These are phyloP conservation scores for Litchi chinensis DNA, from an alignment of 345 rosid species.

Conservation along the genomic window DNA sequence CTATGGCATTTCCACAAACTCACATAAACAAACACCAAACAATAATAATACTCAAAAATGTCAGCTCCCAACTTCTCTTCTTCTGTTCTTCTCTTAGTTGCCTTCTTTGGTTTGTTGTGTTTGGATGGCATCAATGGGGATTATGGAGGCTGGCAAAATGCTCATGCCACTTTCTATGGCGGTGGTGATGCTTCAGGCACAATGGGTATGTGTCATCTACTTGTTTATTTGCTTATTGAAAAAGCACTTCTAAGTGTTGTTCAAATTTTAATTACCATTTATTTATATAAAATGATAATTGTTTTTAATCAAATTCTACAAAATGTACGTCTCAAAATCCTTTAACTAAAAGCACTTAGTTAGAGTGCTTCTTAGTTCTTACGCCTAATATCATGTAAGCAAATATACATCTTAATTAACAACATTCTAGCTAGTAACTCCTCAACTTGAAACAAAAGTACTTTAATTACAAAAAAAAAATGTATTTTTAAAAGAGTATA, in stretches of 20 bases:
- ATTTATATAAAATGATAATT: too few relatives aligned
- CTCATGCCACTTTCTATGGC: slow-evolving; percentile 54
- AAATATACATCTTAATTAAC: too few relatives aligned
- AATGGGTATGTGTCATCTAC: slow-evolving; percentile 33
- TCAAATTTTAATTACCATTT: too few relatives aligned
- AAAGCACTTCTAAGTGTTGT: neutral
- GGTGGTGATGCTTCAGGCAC: slow-evolving; percentile 53
- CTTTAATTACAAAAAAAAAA: too few relatives aligned
- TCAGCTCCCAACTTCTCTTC: slow-evolving; percentile 12
- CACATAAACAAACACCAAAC: neutral
- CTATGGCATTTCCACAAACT: neutral
- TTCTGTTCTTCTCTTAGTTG: slow-evolving; percentile 12
- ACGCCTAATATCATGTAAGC: too few relatives aligned
- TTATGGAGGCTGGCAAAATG: slow-evolving; percentile 44
- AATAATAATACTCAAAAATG: slow-evolving; percentile 14
- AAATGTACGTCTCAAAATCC: too few relatives aligned
- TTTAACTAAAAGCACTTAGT: too few relatives aligned
- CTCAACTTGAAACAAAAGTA: too few relatives aligned
- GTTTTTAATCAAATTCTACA: too few relatives aligned
- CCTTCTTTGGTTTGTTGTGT: slow-evolving; percentile 13
- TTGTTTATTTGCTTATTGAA: neutral
- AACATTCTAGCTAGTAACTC: too few relatives aligned
- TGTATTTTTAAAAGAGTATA: too few relatives aligned
- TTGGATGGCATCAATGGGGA: slow-evolving; percentile 26
- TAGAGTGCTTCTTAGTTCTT: too few relatives aligned